A percentile compares a stretch with the other conserved stretches of the same genome.
phyloP scores from a whole-genome alignment of 2,329 filamentous ascomycete genomes.

The Boeremia exigua region DNA sequence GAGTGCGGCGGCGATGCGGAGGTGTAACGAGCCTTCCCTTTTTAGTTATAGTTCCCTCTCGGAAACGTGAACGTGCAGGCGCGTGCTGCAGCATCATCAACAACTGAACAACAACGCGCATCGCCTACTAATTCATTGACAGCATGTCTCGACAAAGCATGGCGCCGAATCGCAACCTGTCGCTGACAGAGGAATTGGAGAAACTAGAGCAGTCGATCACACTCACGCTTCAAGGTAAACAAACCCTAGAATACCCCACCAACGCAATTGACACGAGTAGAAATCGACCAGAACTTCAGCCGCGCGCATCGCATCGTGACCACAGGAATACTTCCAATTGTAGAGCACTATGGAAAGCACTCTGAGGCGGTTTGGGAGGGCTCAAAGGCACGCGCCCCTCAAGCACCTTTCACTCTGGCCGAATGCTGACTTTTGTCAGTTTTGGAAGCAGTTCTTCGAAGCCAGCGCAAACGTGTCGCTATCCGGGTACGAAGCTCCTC shows the following conservation, averaged over 20 bases:
- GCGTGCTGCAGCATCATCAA: slow-evolving; percentile 19
- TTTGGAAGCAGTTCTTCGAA: slow-evolving; percentile 99
- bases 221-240: slow-evolving; percentile 81
- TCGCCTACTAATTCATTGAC: not conserved
- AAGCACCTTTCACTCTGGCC: not conserved
- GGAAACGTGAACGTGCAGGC: slow-evolving; percentile 19
- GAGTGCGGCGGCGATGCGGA: slow-evolving; percentile 14
- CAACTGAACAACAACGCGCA: slow-evolving; percentile 10
- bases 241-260: slow-evolving; percentile 28
- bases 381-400: slow-evolving; percentile 70
- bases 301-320: slow-evolving; percentile 96
- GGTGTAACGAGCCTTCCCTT: slow-evolving; percentile 16
- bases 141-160: slow-evolving; percentile 59
- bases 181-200: slow-evolving; percentile 93
- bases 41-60: slow-evolving; percentile 11
- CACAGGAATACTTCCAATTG: slow-evolving; percentile 86
- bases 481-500: slow-evolving; percentile 86
- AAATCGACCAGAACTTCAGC: slow-evolving; percentile 99
- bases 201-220: slow-evolving; percentile 97
- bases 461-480: slow-evolving; percentile 96
- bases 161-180: slow-evolving; percentile 65
- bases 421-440: slow-evolving; percentile 59
- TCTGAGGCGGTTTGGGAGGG: slow-evolving; percentile 96
- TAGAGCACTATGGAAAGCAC: slow-evolving; percentile 94
- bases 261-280: slow-evolving; percentile 56